Evolutionary conservation across 305 asterid species (phyloP).

Genomic region (Fraxinus sp.): DNA sequence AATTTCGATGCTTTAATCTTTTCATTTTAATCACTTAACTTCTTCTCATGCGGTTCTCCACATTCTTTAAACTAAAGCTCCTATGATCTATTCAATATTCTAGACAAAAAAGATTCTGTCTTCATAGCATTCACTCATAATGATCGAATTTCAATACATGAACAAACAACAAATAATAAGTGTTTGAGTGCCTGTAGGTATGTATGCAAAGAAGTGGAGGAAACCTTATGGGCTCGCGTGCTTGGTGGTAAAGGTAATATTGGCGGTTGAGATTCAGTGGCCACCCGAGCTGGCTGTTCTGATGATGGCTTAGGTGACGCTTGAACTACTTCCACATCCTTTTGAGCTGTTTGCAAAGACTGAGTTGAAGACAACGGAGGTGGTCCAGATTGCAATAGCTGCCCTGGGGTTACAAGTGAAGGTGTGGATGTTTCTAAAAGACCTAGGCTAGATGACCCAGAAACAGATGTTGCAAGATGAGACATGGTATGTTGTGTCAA

Average conservation of each 20-base stretch:
- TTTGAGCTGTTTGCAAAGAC: constrained; percentile 58
- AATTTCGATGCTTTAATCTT: neutral
- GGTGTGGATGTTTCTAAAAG: constrained; percentile 49
- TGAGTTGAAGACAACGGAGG: constrained; percentile 45
- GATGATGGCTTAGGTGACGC: constrained; percentile 49
- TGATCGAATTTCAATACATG: neutral
- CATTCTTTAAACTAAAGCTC: neutral
- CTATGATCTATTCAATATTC: neutral
- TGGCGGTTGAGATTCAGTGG: constrained; percentile 83
- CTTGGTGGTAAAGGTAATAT: constrained; percentile 74
- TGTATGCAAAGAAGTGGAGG: constrained; percentile 10
- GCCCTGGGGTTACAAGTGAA: constrained; percentile 81
- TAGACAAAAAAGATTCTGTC: neutral
- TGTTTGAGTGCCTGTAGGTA: neutral
- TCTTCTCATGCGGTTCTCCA: neutral
- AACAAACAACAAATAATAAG: neutral
- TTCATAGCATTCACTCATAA: neutral
- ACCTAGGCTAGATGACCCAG: constrained; percentile 49
- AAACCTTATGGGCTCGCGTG: constrained; percentile 55
- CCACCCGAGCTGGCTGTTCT: constrained; percentile 42
- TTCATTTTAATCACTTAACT: neutral
- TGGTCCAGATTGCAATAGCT: constrained; percentile 65
- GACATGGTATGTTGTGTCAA: constrained; percentile 41
- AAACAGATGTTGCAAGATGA: constrained; percentile 39
- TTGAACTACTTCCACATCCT: constrained; percentile 87